These are phyloP conservation scores for Castanea sativa DNA, from an alignment of 306 rosid genomes.

Conservation along the genomic window DNA sequence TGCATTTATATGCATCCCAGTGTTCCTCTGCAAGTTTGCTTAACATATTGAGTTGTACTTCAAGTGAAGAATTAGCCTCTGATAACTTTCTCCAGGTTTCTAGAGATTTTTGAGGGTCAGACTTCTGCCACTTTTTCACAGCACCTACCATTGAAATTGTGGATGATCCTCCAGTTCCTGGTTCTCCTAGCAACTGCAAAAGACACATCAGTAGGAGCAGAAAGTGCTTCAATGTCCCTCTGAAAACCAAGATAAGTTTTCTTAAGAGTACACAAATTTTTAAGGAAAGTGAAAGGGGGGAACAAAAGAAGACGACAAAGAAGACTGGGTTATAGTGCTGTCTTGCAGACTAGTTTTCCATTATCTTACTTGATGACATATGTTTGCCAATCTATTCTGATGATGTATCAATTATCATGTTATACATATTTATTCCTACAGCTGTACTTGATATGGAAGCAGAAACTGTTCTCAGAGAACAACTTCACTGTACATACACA, in stretches of 20 bases:
- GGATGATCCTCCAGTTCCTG: constrained; percentile 96
- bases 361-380: not conserved
- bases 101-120: constrained; percentile 64
- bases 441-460: not conserved
- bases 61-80: constrained; percentile 75
- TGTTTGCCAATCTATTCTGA: not conserved
- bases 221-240: constrained; percentile 4
- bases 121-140: constrained; percentile 92
- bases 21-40: constrained; percentile 68
- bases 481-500: not conserved
- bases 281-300: not conserved
- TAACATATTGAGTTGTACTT: constrained; percentile 59
- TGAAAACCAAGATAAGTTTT: not conserved
- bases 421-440: not conserved
- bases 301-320: not conserved
- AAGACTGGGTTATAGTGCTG: not conserved
- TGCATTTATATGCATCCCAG: constrained; percentile 74
- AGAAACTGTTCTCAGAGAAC: not conserved
- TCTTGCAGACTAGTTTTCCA: not conserved
- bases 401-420: not conserved
- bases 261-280: not conserved
- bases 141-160: constrained; percentile 99
- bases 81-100: constrained; percentile 87
- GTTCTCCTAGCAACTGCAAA: constrained; percentile 89
- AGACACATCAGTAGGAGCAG: constrained; percentile 23